phyloP scores from a whole-genome alignment of 805 yeast species.

The Blastobotrys terrestris region DNA sequence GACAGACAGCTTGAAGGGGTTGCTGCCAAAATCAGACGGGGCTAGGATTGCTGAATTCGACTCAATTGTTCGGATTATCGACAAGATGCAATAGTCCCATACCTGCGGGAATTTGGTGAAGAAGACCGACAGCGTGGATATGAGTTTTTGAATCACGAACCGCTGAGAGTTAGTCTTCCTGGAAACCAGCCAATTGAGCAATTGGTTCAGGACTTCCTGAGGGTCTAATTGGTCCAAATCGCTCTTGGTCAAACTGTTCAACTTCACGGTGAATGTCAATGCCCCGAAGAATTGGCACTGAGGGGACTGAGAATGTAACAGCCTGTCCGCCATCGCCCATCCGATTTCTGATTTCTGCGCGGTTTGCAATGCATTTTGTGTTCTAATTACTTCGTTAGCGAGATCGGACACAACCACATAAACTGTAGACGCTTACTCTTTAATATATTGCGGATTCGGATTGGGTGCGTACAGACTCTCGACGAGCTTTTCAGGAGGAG shows the following conservation, averaged over 20 bases:
- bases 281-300: slow-evolving; percentile 69
- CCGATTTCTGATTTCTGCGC: slow-evolving; percentile 56
- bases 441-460: slow-evolving; percentile 3
- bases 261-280: slow-evolving; percentile 61
- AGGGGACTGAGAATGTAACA: slow-evolving; percentile 35
- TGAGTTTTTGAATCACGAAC: slow-evolving; percentile 52
- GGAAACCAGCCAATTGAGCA: slow-evolving; percentile 19
- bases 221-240: slow-evolving; percentile 7
- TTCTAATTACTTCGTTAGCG: slow-evolving; percentile 13
- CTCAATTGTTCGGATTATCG: slow-evolving; percentile 14
- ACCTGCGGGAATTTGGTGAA: slow-evolving; percentile 35
- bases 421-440: slow-evolving; percentile 4
- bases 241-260: slow-evolving; percentile 31
- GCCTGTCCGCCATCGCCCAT: slow-evolving; percentile 47
- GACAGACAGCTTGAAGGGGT: not conserved
- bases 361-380: slow-evolving; percentile 52
- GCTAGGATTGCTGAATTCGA: not conserved
- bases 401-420: not conserved
- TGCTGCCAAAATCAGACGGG: not conserved
- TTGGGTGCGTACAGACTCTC: slow-evolving; percentile 5
- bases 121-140: slow-evolving; percentile 48
- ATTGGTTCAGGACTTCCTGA: slow-evolving; percentile 12
- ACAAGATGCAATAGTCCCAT: slow-evolving; percentile 35
- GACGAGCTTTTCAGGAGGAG: slow-evolving; percentile 1
- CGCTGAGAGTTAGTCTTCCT: slow-evolving; percentile 11